phyloP scores from a whole-genome alignment of 805 yeast genomes.

The Metschnikowia henanensis region DNA sequence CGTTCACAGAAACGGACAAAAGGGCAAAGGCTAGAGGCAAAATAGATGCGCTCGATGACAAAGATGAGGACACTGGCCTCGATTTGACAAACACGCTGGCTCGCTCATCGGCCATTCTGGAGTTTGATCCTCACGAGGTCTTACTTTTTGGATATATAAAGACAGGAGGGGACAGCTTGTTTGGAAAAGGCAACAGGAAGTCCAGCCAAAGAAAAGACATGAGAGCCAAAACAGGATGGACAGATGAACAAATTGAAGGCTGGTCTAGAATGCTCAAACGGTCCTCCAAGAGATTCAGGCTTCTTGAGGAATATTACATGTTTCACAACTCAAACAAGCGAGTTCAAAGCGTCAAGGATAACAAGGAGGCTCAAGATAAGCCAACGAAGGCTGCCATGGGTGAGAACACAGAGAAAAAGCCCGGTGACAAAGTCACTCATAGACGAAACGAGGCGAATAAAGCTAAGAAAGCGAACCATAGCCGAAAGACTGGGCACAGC shows the following conservation, averaged over 20 bases:
- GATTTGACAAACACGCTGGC: conserved; percentile 8
- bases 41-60: conserved; percentile 28
- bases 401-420: background rate
- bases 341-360: conserved; percentile 1
- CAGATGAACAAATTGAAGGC: conserved; percentile 91
- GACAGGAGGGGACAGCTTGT: conserved; percentile 40
- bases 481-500: conserved; percentile 60
- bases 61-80: conserved; percentile 22
- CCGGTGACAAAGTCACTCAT: conserved; percentile 4
- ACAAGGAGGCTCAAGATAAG: conserved; percentile 13
- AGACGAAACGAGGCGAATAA: conserved; percentile 53
- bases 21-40: conserved; percentile 13
- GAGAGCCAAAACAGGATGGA: conserved; percentile 60
- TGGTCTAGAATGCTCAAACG: conserved; percentile 80
- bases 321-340: conserved; percentile 13
- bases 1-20: conserved; percentile 10
- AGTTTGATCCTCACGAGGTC: conserved; percentile 48
- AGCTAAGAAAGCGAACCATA: conserved; percentile 60
- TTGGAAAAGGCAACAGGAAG: conserved; percentile 50
- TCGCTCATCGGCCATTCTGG: conserved; percentile 11
- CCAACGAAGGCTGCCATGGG: background rate
- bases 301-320: conserved; percentile 58
- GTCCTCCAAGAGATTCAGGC: conserved; percentile 59
- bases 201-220: conserved; percentile 51
- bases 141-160: conserved; percentile 57